phyloP scores from a whole-genome alignment of 1,284 basidiomycete genomes.

The Moesziomyces sp. region DNA sequence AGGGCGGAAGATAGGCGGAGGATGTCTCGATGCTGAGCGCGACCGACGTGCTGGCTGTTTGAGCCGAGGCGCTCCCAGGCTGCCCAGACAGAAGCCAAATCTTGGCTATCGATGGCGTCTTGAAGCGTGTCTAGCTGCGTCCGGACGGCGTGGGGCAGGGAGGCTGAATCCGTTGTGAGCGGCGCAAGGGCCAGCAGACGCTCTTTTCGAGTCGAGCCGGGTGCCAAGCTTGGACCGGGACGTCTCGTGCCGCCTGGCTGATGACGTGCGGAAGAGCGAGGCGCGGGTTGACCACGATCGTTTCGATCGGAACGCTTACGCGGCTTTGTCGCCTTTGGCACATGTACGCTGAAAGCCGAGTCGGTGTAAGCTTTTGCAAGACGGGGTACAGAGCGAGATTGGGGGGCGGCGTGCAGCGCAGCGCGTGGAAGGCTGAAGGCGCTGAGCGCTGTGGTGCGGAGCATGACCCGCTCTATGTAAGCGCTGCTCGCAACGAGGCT shows the following conservation, averaged over 20 bases:
- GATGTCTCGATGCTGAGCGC: constrained; percentile 19
- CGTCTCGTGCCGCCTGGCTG: too few species aligned
- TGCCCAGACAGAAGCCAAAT: constrained; percentile 9
- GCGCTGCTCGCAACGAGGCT: too few species aligned
- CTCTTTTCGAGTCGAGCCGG: not conserved
- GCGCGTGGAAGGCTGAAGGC: constrained; percentile 21
- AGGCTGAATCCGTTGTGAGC: not conserved
- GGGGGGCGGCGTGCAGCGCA: constrained; percentile 6
- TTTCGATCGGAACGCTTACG: not conserved
- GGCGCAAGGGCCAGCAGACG: constrained; percentile 21
- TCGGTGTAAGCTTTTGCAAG: constrained; percentile 13
- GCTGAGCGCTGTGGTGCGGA: constrained; percentile 18
- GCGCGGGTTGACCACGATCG: not conserved
- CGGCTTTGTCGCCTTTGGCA: constrained; percentile 15
- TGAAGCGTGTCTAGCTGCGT: not conserved
- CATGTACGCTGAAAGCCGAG: constrained; percentile 17
- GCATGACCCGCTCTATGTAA: constrained; percentile 6
- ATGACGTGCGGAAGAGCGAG: not conserved
- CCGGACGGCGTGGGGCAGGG: not conserved
- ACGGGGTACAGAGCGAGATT: not conserved
- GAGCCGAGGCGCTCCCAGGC: constrained; percentile 10
- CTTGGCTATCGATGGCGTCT: constrained; percentile 27
- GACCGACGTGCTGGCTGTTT: not conserved
- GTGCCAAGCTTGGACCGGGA: constrained; percentile 1
- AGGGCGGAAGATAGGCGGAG: constrained; percentile 19